Conservation (phyloP, 345 rosid species). For the Gossypium australe region DNA sequence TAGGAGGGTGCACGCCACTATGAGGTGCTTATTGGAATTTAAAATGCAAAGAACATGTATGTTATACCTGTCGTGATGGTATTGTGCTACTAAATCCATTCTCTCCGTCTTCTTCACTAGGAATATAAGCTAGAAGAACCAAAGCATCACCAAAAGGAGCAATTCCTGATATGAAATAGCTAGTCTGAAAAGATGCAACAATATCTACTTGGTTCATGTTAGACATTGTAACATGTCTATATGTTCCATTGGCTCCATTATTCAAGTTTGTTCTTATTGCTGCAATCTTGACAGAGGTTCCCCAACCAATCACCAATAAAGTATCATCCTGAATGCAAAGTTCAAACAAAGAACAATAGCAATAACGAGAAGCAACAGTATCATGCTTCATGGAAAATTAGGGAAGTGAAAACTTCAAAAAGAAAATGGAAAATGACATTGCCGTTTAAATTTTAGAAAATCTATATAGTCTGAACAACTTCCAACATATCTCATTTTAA, state of each 20-base stretch:
- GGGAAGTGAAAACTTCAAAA: background rate
- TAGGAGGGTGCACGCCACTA: background rate
- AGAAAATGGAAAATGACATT: background rate
- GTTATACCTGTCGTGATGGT: constrained; percentile 75
- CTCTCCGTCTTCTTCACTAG: constrained; percentile 72
- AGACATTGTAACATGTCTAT: constrained; percentile 47
- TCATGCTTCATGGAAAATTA: background rate
- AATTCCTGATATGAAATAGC: constrained; percentile 97
- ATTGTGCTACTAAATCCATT: constrained; percentile 64
- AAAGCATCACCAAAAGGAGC: constrained; percentile 99
- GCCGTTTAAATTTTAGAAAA: background rate
- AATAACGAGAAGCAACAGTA: background rate
- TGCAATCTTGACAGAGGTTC: constrained; percentile 82
- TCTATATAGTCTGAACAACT: background rate
- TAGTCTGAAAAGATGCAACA: constrained; percentile 95
- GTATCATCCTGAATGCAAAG: constrained; percentile 61
- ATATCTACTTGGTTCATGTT: constrained; percentile 82
- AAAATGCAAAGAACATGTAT: constrained; percentile 6
- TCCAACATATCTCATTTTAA: background rate
- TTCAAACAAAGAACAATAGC: constrained; percentile 12
- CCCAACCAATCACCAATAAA: constrained; percentile 98
- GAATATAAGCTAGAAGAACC: constrained; percentile 92
- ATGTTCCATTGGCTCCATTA: constrained; percentile 61
- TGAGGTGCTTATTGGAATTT: background rate
- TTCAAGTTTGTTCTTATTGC: constrained; percentile 62